Conservation (phyloP, 257 asterid genomes). For the Solanum tacnaense region DNA sequence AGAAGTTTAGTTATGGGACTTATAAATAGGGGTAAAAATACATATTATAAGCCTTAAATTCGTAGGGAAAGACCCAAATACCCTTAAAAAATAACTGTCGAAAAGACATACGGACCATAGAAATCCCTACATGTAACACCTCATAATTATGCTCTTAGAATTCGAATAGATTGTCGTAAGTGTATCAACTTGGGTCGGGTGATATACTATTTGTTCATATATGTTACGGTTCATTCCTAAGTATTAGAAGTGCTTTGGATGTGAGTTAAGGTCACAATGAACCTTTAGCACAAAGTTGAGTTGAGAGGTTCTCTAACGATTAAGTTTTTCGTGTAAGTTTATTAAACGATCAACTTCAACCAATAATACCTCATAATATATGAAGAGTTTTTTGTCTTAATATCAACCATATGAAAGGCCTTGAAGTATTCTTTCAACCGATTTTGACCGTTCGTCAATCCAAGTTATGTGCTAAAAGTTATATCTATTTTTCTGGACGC, state of each 20-base stretch:
- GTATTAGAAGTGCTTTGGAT: neutral
- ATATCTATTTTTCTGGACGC: neutral
- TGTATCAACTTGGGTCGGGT: neutral
- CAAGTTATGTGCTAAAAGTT: neutral
- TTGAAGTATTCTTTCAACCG: neutral
- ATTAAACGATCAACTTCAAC: neutral
- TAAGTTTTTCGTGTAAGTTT: neutral
- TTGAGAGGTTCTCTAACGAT: neutral
- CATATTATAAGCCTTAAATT: neutral
- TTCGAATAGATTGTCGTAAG: neutral
- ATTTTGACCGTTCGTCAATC: neutral
- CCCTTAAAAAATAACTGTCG: neutral
- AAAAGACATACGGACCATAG: neutral
- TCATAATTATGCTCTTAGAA: neutral
- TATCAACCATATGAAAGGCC: neutral
- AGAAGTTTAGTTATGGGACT: neutral
- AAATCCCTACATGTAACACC: neutral
- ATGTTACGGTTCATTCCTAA: neutral
- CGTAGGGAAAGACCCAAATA: neutral
- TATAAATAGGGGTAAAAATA: neutral
- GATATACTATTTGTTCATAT: neutral
- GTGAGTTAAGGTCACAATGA: neutral
- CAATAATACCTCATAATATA: neutral
- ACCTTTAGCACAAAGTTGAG: neutral
- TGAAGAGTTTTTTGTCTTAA: neutral